A percentile compares a stretch with the other conserved stretches of the same genome.
Conservation (phyloP, 805 yeast species). For the Nakazawaea sp. region DNA sequence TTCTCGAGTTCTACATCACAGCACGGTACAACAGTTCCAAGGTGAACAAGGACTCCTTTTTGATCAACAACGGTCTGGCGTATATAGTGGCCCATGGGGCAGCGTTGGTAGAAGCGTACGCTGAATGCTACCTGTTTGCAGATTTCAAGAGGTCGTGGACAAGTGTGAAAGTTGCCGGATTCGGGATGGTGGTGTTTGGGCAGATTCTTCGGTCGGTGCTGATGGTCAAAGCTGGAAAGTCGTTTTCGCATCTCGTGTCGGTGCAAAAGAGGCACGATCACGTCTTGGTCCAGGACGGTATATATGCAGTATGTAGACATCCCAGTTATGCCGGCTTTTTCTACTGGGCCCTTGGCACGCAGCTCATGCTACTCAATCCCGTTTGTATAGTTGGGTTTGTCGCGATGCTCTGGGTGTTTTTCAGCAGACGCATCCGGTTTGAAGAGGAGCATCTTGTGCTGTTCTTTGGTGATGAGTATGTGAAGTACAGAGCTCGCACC, state of each 20-base stretch:
- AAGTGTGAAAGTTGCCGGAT: conserved; percentile 34
- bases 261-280: conserved; percentile 47
- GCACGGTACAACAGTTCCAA: conserved; percentile 63
- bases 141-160: conserved; percentile 18
- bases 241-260: conserved; percentile 79
- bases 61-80: conserved; percentile 55
- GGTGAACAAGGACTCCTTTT: conserved; percentile 64
- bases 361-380: conserved; percentile 63
- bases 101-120: conserved; percentile 43
- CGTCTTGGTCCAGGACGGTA: conserved; percentile 62
- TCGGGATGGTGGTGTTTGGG: conserved; percentile 43
- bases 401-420: conserved; percentile 60
- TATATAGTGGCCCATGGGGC: conserved; percentile 51
- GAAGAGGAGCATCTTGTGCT: conserved; percentile 63
- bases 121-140: conserved; percentile 38
- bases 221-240: conserved; percentile 82
- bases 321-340: conserved; percentile 91
- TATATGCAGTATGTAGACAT: conserved; percentile 66
- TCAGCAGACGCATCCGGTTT: conserved; percentile 52
- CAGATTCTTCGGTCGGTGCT: conserved; percentile 67
- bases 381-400: conserved; percentile 48
- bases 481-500: conserved; percentile 39
- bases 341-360: conserved; percentile 90
- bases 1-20: conserved; percentile 76
- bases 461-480: conserved; percentile 71